Percentiles rank a stretch among this genome's conserved stretches.
Conservation (phyloP, 2,329 filamentous ascomycete species). For the Colletotrichum lupini region DNA sequence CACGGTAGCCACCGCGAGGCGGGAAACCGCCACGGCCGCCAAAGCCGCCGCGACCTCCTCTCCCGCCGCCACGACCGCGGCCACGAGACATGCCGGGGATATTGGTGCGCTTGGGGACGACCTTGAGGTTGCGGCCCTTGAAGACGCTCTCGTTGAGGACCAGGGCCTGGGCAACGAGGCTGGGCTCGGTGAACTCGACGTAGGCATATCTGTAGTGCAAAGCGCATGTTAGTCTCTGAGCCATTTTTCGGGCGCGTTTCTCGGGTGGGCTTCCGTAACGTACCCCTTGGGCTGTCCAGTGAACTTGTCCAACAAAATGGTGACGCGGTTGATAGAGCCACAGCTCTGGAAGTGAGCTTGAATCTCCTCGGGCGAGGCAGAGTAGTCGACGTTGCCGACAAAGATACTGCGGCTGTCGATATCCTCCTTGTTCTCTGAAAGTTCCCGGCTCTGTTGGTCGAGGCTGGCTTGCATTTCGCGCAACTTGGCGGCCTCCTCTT, state of each 20-base stretch:
- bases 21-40: constrained; percentile 65
- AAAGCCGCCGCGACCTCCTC: constrained; percentile 62
- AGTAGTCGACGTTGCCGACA: constrained; percentile 98
- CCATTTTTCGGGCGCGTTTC: too few species aligned
- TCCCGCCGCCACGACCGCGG: constrained; percentile 68
- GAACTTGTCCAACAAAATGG: constrained; percentile 97
- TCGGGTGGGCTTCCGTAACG: constrained; percentile 45
- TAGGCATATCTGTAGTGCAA: constrained; percentile 83
- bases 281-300: constrained; percentile 99
- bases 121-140: constrained; percentile 95
- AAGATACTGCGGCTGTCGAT: constrained; percentile 96
- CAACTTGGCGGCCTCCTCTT: constrained; percentile 87
- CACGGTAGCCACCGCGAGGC: constrained; percentile 71
- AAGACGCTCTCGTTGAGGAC: constrained; percentile 97
- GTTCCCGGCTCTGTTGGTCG: constrained; percentile 84
- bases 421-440: constrained; percentile 87
- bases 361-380: constrained; percentile 95
- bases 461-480: constrained; percentile 88
- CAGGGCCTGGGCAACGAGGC: constrained; percentile 89
- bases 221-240: neutral
- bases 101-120: constrained; percentile 94
- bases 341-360: constrained; percentile 98
- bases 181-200: constrained; percentile 96
- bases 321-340: constrained; percentile 97
- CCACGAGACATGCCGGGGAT: constrained; percentile 93